phyloP scores from a whole-genome alignment of 2,329 filamentous ascomycete genomes.

The Epichloe amarillans region DNA sequence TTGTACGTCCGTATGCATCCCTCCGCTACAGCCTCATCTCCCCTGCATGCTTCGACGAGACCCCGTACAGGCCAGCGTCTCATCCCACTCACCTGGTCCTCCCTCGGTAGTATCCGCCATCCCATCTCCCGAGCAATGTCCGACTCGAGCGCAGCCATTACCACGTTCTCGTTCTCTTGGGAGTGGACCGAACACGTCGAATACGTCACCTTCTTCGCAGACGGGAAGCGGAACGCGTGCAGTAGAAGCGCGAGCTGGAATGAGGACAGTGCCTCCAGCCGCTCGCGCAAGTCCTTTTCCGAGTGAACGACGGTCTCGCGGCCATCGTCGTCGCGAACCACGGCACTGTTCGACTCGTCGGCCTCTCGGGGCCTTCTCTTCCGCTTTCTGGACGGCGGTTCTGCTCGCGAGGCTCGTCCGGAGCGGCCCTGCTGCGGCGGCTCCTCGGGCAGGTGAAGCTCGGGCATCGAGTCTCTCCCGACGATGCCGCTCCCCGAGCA shows the following conservation, averaged over 20 bases:
- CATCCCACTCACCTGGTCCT: constrained; percentile 66
- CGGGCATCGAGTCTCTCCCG: constrained; percentile 66
- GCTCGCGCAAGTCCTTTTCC: constrained; percentile 43
- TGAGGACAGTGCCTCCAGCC: constrained; percentile 59
- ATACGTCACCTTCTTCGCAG: constrained; percentile 67
- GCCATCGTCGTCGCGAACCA: constrained; percentile 45
- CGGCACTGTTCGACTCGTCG: constrained; percentile 16
- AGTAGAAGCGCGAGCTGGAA: constrained; percentile 74
- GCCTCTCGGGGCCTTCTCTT: constrained; percentile 34
- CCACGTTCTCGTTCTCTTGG: constrained; percentile 81
- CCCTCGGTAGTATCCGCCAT: constrained; percentile 63
- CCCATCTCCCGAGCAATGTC: constrained; percentile 50
- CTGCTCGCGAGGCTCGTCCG: neutral
- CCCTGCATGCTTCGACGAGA: constrained; percentile 32
- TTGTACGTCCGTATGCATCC: constrained; percentile 74
- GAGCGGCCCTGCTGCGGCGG: constrained; percentile 11
- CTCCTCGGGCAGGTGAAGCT: constrained; percentile 43
- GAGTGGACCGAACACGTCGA: constrained; percentile 85
- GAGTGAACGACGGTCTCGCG: constrained; percentile 38
- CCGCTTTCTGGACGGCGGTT: constrained; percentile 13
- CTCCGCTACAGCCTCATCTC: constrained; percentile 45
- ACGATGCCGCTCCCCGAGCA: constrained; percentile 95
- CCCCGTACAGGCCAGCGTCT: constrained; percentile 60
- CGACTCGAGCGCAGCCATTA: constrained; percentile 56
- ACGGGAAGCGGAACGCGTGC: constrained; percentile 73